Base-by-base conservation (phyloP, 169 alveolate species). In the Eimeria tenella region DNA sequence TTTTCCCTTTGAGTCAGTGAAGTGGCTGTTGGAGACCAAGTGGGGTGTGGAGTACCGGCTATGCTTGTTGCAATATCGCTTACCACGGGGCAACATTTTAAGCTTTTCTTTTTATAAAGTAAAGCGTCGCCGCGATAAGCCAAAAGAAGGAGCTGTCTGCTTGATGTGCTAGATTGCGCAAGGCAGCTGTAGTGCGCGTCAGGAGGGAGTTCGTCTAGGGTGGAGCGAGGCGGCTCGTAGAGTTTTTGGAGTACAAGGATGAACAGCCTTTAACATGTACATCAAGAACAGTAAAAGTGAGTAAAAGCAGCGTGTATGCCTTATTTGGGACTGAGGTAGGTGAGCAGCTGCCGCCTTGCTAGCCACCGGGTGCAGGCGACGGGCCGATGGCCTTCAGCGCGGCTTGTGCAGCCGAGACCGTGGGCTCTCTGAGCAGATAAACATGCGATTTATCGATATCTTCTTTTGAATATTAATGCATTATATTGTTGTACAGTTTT, bases 291-390 rank as follows among this genome's bases (percentile, higher is more conserved):
- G 49, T 42, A 9, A 73, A 42, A 73, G 17, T 10, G 56, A 73
- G 19, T 21, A 25, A 25, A 73, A 73, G 55, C 49, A 17, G 42
- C 42, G 42, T 10, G 68, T 13, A 58, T 58, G 19, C 21, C 68
- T 58, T 58, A 58, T 58, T 58, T 58, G 68, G 68, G 68, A 17
- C 68, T 0, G 68, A 31, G 42, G 42, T 31, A 31, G 42, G 42
- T 31, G 42, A 31, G 42, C 42, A 31, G 42, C 42, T 31, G 42
- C 3, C 83, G 83, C 56, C 63, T 4, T 53, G 86, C 86, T 77
- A 77, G 86, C 86, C 65, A 77, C 62, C 42, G 86, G 86, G 65
- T 17, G 21, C 65, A n/a, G 63, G 52, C 86, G 49, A 31, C 60
- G 49, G 52, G 56, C 86, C 60, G 68, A 77, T 42, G 86, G 19